Evolutionary conservation across 768 basidiomycete genomes (phyloP), one percentile per base, ranked within the genome.

Genomic region (Dentipellis sp.): DNA sequence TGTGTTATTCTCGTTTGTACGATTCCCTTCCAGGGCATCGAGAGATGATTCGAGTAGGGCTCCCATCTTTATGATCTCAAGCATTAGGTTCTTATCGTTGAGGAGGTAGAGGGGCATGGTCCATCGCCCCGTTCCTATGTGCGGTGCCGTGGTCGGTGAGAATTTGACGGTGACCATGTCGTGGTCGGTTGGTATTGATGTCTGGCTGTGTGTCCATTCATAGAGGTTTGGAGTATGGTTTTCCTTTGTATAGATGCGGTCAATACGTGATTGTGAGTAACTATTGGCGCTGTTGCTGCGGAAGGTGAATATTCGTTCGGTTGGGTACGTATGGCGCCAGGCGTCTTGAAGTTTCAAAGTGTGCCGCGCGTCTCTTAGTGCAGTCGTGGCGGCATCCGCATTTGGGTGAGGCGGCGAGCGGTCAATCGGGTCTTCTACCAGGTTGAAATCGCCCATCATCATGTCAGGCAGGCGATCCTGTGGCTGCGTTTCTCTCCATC

Each of bases 371-470:
- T 52, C n/a, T 6, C 53, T 8, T n/a, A 58, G 40, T 2, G 58
- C 54, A 0, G 2, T 3, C 0, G 6, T 12, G 0, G 57, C 53
- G 0, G 4, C 1, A 0, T 1, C 0, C 1, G 21, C n/a, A 8
- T 52, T 22, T 2, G 2, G 4, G 9, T 35, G 21, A 0, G 42
- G 1, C 0, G 50, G 58, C 0, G 17, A 2, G 11, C 58, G 38
- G 19, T 58, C 54, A 0, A 55, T 45, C 0, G 22, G 3, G 3
- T 58, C 58, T 22, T 58, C 54, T 0, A 50, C 50, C 0, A 55
- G 3, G 11, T 58, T 58, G 8, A 55, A 55, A 3, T 58, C 58
- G 1, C 58, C 58, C 0, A 58, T n/a, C n/a, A n/a, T n/a, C n/a
- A n/a, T n/a, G n/a, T n/a, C n/a, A n/a, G n/a, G n/a, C n/a, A n/a